Evolutionary conservation across 257 asterid genomes (phyloP), one percentile per base, ranked within the genome.

Genomic region (Misopates orontium): DNA sequence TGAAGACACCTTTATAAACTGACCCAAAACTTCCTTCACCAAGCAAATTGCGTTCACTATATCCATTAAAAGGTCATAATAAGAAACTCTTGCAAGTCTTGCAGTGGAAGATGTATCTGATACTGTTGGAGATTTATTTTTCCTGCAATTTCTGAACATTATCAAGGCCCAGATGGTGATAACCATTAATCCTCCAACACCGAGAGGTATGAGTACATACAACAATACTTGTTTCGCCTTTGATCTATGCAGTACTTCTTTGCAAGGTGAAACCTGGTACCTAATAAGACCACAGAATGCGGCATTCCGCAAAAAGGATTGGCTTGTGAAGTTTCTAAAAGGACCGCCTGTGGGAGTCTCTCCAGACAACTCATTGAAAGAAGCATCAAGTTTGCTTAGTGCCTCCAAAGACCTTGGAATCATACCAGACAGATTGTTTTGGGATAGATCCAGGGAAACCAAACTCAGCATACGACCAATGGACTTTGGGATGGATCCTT

Each of bases 321-420:
- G 25, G 6, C 58, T 16, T 1, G 69, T 12, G 50, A 64, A 64
- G 52, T 64, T 31, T 11, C 45, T 20, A 5, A 64, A 49, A 16
- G 69, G 69, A 47, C 69, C 69, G 32, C 22, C n/a, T 40, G 10
- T 66, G 14, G 77, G 77, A n/a, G 71, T 76, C 60, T 14, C 32
- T 11, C 77, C 74, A 1, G 71, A 60, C 2, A 76, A n/a, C n/a
- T n/a, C n/a, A n/a, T n/a, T n/a, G n/a, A n/a, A n/a, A n/a, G n/a
- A n/a, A n/a, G n/a, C n/a, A n/a, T n/a, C n/a, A n/a, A n/a, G n/a
- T n/a, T n/a, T n/a, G n/a, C n/a, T n/a, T n/a, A n/a, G n/a, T n/a
- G n/a, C n/a, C n/a, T n/a, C n/a, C n/a, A n/a, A n/a, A n/a, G n/a
- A n/a, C n/a, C n/a, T n/a, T n/a, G n/a, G n/a, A n/a, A n/a, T n/a